Evolutionary conservation across 1,139 yeast genomes (phyloP).

Genomic region (Meyerozyma elateridarum): DNA sequence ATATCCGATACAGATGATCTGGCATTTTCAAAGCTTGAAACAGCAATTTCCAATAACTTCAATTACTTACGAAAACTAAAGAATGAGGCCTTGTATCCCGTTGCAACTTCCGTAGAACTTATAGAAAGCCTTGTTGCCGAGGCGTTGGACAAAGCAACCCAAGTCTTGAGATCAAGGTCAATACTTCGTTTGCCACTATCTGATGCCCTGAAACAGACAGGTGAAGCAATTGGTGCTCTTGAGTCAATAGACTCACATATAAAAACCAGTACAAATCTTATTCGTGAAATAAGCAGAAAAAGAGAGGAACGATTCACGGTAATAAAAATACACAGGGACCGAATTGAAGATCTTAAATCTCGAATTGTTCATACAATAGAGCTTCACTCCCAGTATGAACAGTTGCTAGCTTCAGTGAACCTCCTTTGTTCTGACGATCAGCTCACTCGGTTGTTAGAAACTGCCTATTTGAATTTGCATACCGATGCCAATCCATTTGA

Average conservation of each 20-base stretch:
- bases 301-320: constrained; percentile 69
- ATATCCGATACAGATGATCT: constrained; percentile 17
- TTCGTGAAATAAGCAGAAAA: constrained; percentile 73
- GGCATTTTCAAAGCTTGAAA: constrained; percentile 41
- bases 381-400: constrained; percentile 54
- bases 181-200: no score
- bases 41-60: constrained; percentile 47
- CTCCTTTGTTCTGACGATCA: constrained; percentile 25
- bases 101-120: constrained; percentile 56
- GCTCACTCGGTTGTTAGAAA: constrained; percentile 43
- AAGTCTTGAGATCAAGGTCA: no score
- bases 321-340: constrained; percentile 48
- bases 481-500: constrained; percentile 29
- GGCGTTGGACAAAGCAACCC: constrained; percentile 21
- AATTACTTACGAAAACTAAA: constrained; percentile 61
- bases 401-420: constrained; percentile 34
- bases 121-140: constrained; percentile 54
- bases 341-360: constrained; percentile 41
- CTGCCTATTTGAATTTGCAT: constrained; percentile 29
- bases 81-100: constrained; percentile 55
- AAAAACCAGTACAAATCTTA: constrained; percentile 39
- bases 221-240: no score
- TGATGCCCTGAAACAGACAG: no score
- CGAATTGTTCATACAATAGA: constrained; percentile 40
- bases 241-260: constrained; percentile 29